Evolutionary conservation across 768 basidiomycete genomes (phyloP), one percentile per base, ranked within the genome.

Genomic region (Saitozyma sp.): DNA sequence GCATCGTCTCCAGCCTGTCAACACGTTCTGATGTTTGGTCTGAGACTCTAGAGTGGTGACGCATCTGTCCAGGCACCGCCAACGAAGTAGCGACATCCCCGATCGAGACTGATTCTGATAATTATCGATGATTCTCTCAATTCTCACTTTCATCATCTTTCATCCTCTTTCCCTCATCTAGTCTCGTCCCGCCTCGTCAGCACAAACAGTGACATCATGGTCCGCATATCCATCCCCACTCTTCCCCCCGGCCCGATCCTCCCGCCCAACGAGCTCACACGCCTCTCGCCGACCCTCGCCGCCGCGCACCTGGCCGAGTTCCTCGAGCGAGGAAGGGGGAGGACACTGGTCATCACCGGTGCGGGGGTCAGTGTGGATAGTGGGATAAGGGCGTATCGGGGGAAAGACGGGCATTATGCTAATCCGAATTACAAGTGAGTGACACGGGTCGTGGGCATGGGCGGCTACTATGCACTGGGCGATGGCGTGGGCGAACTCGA

Each of bases 281-380:
- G 49, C 17, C 64, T 78, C 37, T 57, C 76, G 14, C 60, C 62
- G 5, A 58, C 59, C 14, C 51, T 55, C 13, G 78, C 76, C 2
- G 70, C 75, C 2, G 52, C 70, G 1, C 65, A 76, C 46, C 64
- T 74, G 8, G 59, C 64, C 3, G 76, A 82, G 2, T 94, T 94
- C 70, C 78, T 95, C 17, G 80, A 83, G 0, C 80, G 83, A 5
- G 91, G 91, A n/a, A 88, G 86, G 77, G 86, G 76, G 53, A 77
- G 75, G 62, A 78, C 86, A 53, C 81, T 88, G 0, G 81, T 92
- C 14, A 77, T 97, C 58, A 93, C 92, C 0, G 93, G 93, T 2
- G 95, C 95, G 0, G 95, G 95, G 8, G 90, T 96, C 67, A 91
- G 89, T 76, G 93, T 97, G 38, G 95, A 97, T 78, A 91, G 89